Base-by-base conservation (phyloP, 1,284 basidiomycete genomes). In the Fomitopsis pinicola region DNA sequence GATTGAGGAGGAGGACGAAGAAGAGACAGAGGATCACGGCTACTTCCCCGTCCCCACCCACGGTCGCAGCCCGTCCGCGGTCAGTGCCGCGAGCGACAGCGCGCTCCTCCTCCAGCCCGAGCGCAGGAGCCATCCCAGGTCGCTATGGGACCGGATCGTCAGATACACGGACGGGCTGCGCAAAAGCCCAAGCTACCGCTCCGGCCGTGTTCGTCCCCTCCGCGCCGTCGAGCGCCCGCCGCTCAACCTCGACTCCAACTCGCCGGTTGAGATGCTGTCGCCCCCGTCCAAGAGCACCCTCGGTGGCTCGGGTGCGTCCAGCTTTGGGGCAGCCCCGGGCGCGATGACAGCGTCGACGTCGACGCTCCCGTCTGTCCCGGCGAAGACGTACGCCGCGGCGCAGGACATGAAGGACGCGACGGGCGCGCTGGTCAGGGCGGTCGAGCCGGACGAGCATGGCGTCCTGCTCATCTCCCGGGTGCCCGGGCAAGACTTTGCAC, bases 121-220 rank as follows among this genome's bases (percentile, higher is more conserved):
- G 52, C 52, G 36, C 46, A 40, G 19, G 59, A 58, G 14, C 54
- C 48, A 56, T 53, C 45, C 56, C n/a, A 36, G 36, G 14, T 61
- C 48, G 46, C 59, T 50, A 50, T 62, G 42, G 42, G 57, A 42
- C 22, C 52, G 53, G 14, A 15, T 58, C 17, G 50, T 52, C 40
- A 44, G 55, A 14, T 68, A 65, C 58, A 63, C 62, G 60, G 62
- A 56, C 53, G 67, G 67, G 7, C 45, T 63, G 40, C 58, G 59
- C 12, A 68, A 68, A 48, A 64, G 62, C 54, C 62, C 63, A 15
- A 64, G 63, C 57, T 68, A 67, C 57, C 58, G 58, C 28, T 40
- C 58, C 15, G 58, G 40, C 50, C 58, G 33, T 33, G 56, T 57
- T 26, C 42, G 42, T 35, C 56, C 42, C 5, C 44, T 44, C 10